Conservation (phyloP, 2,329 filamentous ascomycete genomes). For the Chaetomium globosum region DNA sequence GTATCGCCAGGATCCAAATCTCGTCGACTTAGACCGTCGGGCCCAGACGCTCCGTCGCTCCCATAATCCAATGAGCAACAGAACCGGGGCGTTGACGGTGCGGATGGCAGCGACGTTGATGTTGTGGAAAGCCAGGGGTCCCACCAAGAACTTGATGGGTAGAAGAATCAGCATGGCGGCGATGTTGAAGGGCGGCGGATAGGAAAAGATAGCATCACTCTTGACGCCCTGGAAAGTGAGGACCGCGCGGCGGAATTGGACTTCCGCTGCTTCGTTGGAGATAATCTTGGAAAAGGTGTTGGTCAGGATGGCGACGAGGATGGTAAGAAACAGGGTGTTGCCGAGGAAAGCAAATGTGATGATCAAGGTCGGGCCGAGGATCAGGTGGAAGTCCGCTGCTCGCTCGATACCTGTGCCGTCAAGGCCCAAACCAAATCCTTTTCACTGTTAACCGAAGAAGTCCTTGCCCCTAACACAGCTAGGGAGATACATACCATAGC, state of each 20-base stretch:
- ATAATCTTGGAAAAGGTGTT: constrained; percentile 73
- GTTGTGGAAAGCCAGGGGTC: constrained; percentile 68
- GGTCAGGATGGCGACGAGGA: constrained; percentile 72
- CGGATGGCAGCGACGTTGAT: constrained; percentile 69
- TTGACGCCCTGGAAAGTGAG: constrained; percentile 75
- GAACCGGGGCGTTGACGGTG: constrained; percentile 63
- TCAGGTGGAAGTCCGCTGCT: constrained; percentile 62
- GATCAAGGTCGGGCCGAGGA: constrained; percentile 70
- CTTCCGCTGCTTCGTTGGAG: constrained; percentile 68
- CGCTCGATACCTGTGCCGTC: constrained; percentile 62
- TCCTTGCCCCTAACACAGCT: not conserved
- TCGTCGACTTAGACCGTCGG: constrained; percentile 24
- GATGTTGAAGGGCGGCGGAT: constrained; percentile 71
- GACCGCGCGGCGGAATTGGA: constrained; percentile 71
- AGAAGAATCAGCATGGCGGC: constrained; percentile 64
- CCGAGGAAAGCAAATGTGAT: constrained; percentile 73
- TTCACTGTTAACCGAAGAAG: constrained; percentile 2
- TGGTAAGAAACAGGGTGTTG: constrained; percentile 74
- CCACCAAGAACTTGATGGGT: constrained; percentile 65
- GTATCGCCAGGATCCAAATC: constrained; percentile 31
- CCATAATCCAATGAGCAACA: constrained; percentile 62
- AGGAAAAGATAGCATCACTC: constrained; percentile 69
- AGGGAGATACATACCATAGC: constrained; percentile 56
- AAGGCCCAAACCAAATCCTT: constrained; percentile 72
- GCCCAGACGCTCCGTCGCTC: constrained; percentile 63